Base-by-base conservation (phyloP, 192 early-diverging fungal species). In the Backusella westeae region DNA sequence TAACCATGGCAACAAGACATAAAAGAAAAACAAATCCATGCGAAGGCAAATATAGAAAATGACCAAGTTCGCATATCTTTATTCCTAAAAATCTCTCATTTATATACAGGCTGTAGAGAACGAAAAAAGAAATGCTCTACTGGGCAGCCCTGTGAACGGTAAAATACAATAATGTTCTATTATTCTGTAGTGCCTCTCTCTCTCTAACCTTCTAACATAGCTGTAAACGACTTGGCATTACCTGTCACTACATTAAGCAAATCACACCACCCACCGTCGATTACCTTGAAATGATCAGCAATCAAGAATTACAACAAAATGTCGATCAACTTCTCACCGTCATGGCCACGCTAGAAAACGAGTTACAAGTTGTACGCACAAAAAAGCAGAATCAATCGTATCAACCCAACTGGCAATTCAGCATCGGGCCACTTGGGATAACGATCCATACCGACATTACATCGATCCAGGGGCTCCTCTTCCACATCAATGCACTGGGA, bases 61-160 rank as follows among this genome's bases (percentile, higher is more conserved):
- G 49, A 0, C 6, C 6, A 32, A 32, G 32, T 32, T 32, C 32
- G 2, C 49, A 53, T 2, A 53, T 8, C 17, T 32, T 32, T 19
- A 52, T 19, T n/a, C 8, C 10, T 21, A 56, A 56, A 9, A 23
- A 23, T 26, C 1, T 32, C 8, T 5, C 19, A 56, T 56, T 56
- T 44, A 44, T 44, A 44, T 4, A 44, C 21, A 63, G 56, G 74
- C 14, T 75, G 74, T 44, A 38, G 74, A 68, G 74, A 68, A 34
- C 23, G 74, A 38, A 75, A 75, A 56, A 75, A 75, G 41, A 75
- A 75, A 44, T 75, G 74, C 52, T 32, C 26, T 38, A 29, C 41
- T 4, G 41, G 39, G 1, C 36, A 68, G 19, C 74, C 74, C 34
- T 75, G 74, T 35, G 44, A 75, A 35, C 39, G 74, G 74, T 75